Evolutionary conservation across 306 rosid genomes (phyloP).

Genomic region (Malus domestica): DNA sequence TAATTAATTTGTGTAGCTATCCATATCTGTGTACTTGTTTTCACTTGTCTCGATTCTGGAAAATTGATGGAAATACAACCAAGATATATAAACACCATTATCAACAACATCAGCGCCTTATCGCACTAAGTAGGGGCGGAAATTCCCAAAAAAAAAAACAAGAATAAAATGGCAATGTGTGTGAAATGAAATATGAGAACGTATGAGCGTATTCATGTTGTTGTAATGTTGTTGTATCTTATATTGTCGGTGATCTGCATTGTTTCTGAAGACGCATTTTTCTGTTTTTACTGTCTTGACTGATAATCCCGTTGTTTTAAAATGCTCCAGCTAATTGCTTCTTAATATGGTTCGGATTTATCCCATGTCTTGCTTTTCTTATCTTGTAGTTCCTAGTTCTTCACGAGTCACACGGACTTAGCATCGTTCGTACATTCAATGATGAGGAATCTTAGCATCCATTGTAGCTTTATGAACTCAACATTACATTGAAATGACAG

Average conservation of each 20-base stretch:
- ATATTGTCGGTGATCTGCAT: neutral
- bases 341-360: neutral
- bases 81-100: neutral
- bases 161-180: too few species aligned
- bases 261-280: neutral
- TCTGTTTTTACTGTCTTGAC: neutral
- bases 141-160: too few species aligned
- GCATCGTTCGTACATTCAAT: too few species aligned
- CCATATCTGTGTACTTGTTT: slow-evolving; percentile 8
- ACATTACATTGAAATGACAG: slow-evolving; percentile 2
- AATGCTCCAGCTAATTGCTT: neutral
- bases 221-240: neutral
- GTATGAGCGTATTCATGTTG: neutral
- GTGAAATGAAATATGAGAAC: neutral
- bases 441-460: neutral
- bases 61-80: neutral
- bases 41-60: slow-evolving; percentile 12
- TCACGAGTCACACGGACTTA: too few species aligned
- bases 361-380: neutral
- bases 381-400: neutral
- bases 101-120: too few species aligned
- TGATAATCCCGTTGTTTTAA: neutral
- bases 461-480: neutral
- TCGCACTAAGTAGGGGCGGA: neutral
- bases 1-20: slow-evolving; percentile 11